Conservation (phyloP, 306 rosid species). For the Quercus wislizeni region DNA sequence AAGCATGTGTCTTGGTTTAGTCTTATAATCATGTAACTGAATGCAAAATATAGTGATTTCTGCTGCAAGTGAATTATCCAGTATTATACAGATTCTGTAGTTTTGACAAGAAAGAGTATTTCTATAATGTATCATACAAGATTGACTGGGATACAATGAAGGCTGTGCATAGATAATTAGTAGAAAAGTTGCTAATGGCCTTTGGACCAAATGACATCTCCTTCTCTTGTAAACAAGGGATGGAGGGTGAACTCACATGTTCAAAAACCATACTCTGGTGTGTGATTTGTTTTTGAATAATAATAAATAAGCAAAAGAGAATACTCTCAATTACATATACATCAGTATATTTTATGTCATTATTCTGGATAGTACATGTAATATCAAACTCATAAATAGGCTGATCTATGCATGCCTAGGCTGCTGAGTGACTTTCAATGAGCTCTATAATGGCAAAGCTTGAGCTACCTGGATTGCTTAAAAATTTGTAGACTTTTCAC, state of each 20-base stretch:
- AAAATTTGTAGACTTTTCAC: not conserved
- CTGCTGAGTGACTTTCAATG: not conserved
- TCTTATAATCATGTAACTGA: too few relatives aligned
- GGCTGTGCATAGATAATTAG: not conserved
- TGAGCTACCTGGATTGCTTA: not conserved
- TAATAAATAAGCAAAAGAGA: not conserved
- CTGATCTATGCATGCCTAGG: not conserved
- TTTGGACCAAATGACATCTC: not conserved
- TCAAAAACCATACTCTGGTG: not conserved
- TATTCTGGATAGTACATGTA: not conserved
- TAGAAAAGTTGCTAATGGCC: not conserved
- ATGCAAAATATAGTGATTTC: not conserved
- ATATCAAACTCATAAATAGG: not conserved
- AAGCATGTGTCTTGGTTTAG: too few relatives aligned
- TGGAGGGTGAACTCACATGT: not conserved
- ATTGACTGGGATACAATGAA: not conserved
- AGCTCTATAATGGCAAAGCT: not conserved
- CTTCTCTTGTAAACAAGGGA: not conserved
- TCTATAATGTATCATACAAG: not conserved
- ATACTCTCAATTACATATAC: not conserved
- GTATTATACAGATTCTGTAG: not conserved
- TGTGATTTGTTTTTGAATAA: not conserved
- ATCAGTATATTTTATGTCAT: not conserved
- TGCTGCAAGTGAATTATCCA: not conserved
- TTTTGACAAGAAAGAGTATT: not conserved